Evolutionary conservation across 164 flowering plant genomes (phyloP).

Genomic region (Aristolochia fimbriata): DNA sequence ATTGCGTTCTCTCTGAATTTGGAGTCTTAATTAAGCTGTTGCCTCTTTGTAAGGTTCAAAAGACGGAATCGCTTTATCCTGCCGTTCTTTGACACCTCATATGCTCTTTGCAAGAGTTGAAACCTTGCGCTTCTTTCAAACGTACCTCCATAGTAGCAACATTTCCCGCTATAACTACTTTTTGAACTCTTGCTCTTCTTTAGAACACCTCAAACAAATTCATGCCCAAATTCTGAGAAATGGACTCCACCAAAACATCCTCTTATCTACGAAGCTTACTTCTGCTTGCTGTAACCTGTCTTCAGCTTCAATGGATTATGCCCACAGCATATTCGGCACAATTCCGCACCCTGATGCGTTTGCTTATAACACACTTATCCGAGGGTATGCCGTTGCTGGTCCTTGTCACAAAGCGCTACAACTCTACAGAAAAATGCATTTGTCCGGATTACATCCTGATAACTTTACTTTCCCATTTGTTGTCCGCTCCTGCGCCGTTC

Average conservation of each 20-base stretch:
- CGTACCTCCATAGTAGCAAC: conserved; percentile 4
- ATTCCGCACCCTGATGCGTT: conserved; percentile 26
- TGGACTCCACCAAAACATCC: conserved; percentile 20
- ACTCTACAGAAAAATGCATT: conserved; percentile 23
- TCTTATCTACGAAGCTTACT: conserved; percentile 19
- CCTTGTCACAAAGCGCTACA: conserved; percentile 20
- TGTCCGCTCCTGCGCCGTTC: conserved; percentile 24
- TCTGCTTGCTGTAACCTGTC: not conserved
- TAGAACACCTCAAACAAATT: conserved; percentile 12
- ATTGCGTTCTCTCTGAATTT: no score
- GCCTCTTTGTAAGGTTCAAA: no score
- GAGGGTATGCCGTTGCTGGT: conserved; percentile 24
- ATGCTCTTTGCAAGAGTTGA: no score
- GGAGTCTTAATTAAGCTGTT: not conserved
- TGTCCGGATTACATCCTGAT: conserved; percentile 18
- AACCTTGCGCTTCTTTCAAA: no score
- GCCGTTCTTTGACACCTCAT: no score
- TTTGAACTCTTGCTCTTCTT: conserved; percentile 24
- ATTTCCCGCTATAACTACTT: conserved; percentile 15
- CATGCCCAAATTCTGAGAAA: conserved; percentile 17
- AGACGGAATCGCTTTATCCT: no score
- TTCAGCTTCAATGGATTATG: conserved; percentile 11
- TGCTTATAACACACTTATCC: conserved; percentile 23
- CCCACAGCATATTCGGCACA: conserved; percentile 21
- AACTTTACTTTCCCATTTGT: conserved; percentile 27